Conservation (phyloP, 306 rosid genomes). For the Rosa rugosa region DNA sequence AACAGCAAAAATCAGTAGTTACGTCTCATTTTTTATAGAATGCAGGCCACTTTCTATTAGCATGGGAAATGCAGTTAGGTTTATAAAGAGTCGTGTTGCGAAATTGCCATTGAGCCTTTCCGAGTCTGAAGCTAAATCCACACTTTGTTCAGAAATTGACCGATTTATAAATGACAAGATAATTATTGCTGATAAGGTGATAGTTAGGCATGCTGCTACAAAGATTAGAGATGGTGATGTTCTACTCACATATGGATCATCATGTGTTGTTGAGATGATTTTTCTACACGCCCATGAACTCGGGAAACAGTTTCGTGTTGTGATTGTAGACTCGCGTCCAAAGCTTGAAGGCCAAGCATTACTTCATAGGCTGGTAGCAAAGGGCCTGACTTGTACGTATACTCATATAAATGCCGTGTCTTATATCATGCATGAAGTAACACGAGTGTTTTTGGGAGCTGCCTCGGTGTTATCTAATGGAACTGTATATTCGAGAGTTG, state of each 20-base stretch:
- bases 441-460: conserved; percentile 80
- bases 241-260: conserved; percentile 75
- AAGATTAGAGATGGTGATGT: conserved; percentile 86
- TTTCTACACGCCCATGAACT: conserved; percentile 67
- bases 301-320: conserved; percentile 76
- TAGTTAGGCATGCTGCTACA: conserved; percentile 63
- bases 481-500: conserved; percentile 88
- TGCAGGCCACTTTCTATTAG: conserved; percentile 87
- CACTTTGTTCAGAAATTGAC: conserved; percentile 67
- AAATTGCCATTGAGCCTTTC: conserved; percentile 52
- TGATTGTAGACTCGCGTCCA: conserved; percentile 86
- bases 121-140: conserved; percentile 72
- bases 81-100: conserved; percentile 61
- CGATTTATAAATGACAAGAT: conserved; percentile 75
- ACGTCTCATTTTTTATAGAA: conserved; percentile 71
- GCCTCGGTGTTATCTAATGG: conserved; percentile 74
- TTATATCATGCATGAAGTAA: conserved; percentile 82
- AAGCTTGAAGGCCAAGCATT: conserved; percentile 82
- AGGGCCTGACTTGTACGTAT: conserved; percentile 79
- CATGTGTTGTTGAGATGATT: conserved; percentile 75
- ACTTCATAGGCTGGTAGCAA: conserved; percentile 60
- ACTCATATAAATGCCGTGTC: conserved; percentile 82
- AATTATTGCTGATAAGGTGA: conserved; percentile 78
- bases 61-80: conserved; percentile 89
- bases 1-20: conserved; percentile 71